Evolutionary conservation across 1,284 basidiomycete species (phyloP).

Genomic region (Mycena citricolor): DNA sequence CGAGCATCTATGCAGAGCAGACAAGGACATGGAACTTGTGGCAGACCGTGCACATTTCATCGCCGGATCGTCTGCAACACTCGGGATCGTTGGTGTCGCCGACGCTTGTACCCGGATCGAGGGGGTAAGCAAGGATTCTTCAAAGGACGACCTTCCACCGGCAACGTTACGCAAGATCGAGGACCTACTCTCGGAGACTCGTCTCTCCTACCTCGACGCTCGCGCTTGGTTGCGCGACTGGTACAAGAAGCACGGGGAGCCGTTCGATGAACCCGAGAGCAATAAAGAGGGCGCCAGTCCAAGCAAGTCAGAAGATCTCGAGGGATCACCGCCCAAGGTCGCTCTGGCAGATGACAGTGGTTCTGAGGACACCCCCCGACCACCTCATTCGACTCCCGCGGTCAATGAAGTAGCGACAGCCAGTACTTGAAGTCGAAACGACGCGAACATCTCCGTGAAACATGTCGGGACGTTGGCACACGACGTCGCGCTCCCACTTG

Average conservation of each 20-base stretch:
- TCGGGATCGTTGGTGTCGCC: slow-evolving; percentile 16
- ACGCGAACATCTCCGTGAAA: too few species aligned
- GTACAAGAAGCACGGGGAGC: slow-evolving; percentile 15
- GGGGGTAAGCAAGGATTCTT: slow-evolving; percentile 2
- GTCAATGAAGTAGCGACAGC: too few species aligned
- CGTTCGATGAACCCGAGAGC: slow-evolving; percentile 5
- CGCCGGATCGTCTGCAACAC: slow-evolving; percentile 19
- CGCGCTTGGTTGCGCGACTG: slow-evolving; percentile 16
- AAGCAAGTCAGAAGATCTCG: too few species aligned
- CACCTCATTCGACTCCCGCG: too few species aligned
- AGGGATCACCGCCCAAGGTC: too few species aligned
- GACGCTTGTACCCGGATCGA: slow-evolving; percentile 16
- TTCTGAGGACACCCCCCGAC: too few species aligned
- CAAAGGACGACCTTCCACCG: not conserved
- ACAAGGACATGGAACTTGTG: slow-evolving; percentile 9
- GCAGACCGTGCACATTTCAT: slow-evolving; percentile 22
- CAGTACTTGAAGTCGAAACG: too few species aligned
- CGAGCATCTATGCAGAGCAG: slow-evolving; percentile 1
- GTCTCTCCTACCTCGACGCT: slow-evolving; percentile 14
- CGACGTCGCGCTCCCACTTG: too few species aligned
- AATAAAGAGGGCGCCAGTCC: too few species aligned
- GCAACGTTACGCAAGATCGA: slow-evolving; percentile 7
- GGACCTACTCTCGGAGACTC: slow-evolving; percentile 10
- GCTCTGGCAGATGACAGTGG: too few species aligned
- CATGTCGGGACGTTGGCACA: too few species aligned